phyloP scores from a whole-genome alignment of 495 filamentous ascomycete genomes.

The Pseudevernia furfuracea region DNA sequence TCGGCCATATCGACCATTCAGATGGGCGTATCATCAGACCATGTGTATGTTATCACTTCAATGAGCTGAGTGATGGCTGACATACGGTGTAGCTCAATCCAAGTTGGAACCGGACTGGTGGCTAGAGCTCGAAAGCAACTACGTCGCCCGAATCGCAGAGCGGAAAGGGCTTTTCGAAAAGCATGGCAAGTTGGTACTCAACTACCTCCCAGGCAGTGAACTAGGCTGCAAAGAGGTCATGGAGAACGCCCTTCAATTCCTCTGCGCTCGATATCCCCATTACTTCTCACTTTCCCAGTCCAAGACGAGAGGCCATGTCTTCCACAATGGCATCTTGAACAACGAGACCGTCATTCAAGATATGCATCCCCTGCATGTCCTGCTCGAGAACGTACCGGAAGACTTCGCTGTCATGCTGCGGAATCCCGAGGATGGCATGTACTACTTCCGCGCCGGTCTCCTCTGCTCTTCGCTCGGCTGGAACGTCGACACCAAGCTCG shows the following conservation, averaged over 20 bases:
- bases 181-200: constrained; percentile 57
- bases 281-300: constrained; percentile 56
- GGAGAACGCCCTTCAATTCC: constrained; percentile 80
- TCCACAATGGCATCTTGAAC: constrained; percentile 65
- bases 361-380: constrained; percentile 61
- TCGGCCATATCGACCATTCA: constrained; percentile 71
- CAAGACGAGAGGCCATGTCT: constrained; percentile 44
- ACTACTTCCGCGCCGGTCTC: constrained; percentile 69
- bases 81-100: constrained; percentile 51
- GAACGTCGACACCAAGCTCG: constrained; percentile 71
- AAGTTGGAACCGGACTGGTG: constrained; percentile 85
- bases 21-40: constrained; percentile 87
- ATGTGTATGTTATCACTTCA: constrained; percentile 62
- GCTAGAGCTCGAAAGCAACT: constrained; percentile 80
- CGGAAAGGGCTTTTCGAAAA: constrained; percentile 60
- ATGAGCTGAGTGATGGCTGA: constrained; percentile 18
- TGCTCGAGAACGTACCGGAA: constrained; percentile 79
- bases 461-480: constrained; percentile 78
- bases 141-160: constrained; percentile 60
- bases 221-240: constrained; percentile 81
- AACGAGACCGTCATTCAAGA: constrained; percentile 54
- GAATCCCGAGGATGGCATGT: constrained; percentile 61
- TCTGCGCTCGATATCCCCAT: constrained; percentile 70
- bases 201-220: constrained; percentile 68
- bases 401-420: constrained; percentile 79